A percentile compares a stretch with the other conserved stretches of the same genome.
These are phyloP conservation scores for Apodospora peruviana DNA, from an alignment of 495 filamentous ascomycete genomes.

Conservation along the genomic window DNA sequence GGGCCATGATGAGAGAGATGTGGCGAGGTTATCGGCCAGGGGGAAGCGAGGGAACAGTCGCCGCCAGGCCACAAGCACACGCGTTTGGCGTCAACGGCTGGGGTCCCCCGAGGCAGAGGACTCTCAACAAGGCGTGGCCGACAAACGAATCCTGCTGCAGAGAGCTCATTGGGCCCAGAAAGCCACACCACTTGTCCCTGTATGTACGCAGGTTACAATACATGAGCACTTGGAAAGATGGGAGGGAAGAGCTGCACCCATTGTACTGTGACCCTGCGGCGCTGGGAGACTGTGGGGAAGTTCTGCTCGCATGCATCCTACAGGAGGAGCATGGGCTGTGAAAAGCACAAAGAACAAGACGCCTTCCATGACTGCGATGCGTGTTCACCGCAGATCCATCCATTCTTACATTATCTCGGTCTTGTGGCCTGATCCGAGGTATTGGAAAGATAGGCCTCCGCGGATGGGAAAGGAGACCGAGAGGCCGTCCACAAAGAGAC, in stretches of 20 bases:
- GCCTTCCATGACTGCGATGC: neutral
- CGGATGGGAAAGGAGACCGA: neutral
- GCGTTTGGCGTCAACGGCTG: neutral
- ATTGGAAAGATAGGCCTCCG: neutral
- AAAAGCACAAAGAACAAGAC: neutral
- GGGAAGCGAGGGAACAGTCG: neutral
- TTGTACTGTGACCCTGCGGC: neutral
- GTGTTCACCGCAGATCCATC: neutral
- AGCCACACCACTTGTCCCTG: neutral
- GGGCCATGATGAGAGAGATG: neutral
- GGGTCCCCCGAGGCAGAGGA: neutral
- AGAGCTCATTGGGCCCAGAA: neutral
- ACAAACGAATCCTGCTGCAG: neutral
- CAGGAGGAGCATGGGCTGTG: neutral
- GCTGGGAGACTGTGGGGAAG: neutral
- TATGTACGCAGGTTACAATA: neutral
- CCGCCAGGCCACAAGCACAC: neutral
- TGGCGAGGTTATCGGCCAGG: neutral
- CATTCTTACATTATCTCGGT: too few species aligned
- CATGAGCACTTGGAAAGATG: neutral
- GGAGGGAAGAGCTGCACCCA: neutral
- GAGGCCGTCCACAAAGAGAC: neutral
- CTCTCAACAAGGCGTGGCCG: neutral
- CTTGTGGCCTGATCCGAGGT: too few species aligned
- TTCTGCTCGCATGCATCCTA: neutral